Evolutionary conservation across 495 filamentous ascomycete species (phyloP).

Genomic region (Annulohypoxylon maeteangense): DNA sequence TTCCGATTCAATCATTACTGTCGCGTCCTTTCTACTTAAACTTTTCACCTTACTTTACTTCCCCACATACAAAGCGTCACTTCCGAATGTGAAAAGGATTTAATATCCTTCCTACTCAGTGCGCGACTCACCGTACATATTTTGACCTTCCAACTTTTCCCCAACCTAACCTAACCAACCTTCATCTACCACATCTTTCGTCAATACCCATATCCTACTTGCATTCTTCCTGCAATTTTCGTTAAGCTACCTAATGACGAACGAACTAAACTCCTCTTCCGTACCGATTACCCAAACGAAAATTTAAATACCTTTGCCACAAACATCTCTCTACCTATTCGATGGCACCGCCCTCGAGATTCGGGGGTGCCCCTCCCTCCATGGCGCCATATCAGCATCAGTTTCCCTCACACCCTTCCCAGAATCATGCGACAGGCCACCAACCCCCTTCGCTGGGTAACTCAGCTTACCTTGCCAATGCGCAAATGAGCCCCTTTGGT

Average conservation of each 20-base stretch:
- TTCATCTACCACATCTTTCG: background rate
- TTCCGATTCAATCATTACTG: slow-evolving; percentile 13
- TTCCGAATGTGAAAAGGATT: background rate
- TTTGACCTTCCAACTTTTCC: background rate
- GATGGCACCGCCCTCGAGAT: slow-evolving; percentile 48
- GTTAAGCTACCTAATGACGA: slow-evolving; percentile 26
- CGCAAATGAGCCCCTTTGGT: slow-evolving; percentile 75
- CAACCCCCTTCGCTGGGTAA: slow-evolving; percentile 52
- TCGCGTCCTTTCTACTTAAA: background rate
- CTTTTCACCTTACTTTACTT: background rate
- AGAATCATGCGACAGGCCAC: slow-evolving; percentile 53
- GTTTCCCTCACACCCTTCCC: slow-evolving; percentile 54
- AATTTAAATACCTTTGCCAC: slow-evolving; percentile 14
- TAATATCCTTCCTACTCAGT: background rate
- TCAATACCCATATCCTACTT: background rate
- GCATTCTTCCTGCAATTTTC: background rate
- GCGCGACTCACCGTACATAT: background rate
- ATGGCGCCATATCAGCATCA: slow-evolving; percentile 61
- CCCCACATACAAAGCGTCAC: background rate
- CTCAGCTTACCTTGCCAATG: slow-evolving; percentile 60
- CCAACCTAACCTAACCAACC: background rate
- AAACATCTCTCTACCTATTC: background rate
- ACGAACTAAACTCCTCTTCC: slow-evolving; percentile 10
- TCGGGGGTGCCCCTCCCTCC: slow-evolving; percentile 45
- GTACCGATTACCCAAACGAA: slow-evolving; percentile 26